Conservation (phyloP, 345 rosid species). For the Acer yangbiense region DNA sequence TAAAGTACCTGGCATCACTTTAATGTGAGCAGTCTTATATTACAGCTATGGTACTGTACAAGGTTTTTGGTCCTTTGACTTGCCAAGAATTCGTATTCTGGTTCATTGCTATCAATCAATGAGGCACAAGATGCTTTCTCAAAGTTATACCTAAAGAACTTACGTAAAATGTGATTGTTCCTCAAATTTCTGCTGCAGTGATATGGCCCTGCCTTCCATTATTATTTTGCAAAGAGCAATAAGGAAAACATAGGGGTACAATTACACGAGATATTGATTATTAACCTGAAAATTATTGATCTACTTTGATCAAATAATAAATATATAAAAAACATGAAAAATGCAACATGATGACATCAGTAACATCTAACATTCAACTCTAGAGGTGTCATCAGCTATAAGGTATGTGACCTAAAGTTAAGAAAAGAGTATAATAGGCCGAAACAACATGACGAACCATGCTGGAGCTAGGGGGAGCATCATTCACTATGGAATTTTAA, state of each 20-base stretch:
- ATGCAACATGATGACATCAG: background rate
- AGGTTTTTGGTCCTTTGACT: background rate
- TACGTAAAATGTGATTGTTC: background rate
- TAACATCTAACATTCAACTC: background rate
- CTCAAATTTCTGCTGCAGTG: background rate
- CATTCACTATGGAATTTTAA: background rate
- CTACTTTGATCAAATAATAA: background rate
- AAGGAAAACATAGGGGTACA: background rate
- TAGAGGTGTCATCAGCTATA: background rate
- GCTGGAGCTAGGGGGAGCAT: background rate
- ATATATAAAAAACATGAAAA: no score
- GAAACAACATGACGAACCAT: background rate
- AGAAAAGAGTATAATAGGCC: background rate
- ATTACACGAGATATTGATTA: no score
- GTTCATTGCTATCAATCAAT: background rate
- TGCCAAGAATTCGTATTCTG: background rate
- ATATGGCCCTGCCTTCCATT: background rate
- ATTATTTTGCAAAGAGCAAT: background rate
- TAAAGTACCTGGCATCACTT: background rate
- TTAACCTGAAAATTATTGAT: background rate
- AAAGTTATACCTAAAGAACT: background rate
- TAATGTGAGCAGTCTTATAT: background rate
- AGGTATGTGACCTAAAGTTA: background rate
- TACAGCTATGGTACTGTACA: background rate
- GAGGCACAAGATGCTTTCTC: slow-evolving; percentile 7